A percentile compares a stretch with the other conserved stretches of the same genome.
phyloP scores from a whole-genome alignment of 1,284 basidiomycete species.

The Fomitiporia mediterranea region DNA sequence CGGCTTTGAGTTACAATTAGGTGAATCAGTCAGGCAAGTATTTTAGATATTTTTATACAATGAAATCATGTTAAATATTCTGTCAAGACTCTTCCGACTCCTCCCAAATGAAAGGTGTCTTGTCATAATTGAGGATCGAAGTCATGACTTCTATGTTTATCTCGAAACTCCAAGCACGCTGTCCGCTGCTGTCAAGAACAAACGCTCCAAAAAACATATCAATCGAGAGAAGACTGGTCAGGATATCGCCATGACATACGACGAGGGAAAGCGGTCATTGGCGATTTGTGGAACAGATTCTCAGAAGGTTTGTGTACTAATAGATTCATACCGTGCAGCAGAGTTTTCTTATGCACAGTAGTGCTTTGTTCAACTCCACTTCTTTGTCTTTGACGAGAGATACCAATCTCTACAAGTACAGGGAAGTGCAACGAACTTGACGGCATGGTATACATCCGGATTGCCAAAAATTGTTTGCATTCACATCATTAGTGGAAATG shows the following conservation, averaged over 20 bases:
- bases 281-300: slow-evolving; percentile 39
- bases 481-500: slow-evolving; percentile 40
- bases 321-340: not conserved
- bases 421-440: slow-evolving; percentile 38
- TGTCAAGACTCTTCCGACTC: slow-evolving; percentile 33
- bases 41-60: not conserved
- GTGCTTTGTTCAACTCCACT: slow-evolving; percentile 36
- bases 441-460: slow-evolving; percentile 37
- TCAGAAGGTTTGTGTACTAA: slow-evolving; percentile 26
- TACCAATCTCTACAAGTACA: slow-evolving; percentile 34
- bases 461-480: slow-evolving; percentile 30
- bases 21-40: not conserved
- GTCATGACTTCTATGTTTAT: slow-evolving; percentile 34
- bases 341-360: not conserved
- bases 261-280: slow-evolving; percentile 45
- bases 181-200: slow-evolving; percentile 28
- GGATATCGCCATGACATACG: slow-evolving; percentile 40
- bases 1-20: slow-evolving; percentile 34
- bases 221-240: slow-evolving; percentile 43
- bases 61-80: not conserved
- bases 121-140: slow-evolving; percentile 36
- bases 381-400: slow-evolving; percentile 43
- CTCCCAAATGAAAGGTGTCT: slow-evolving; percentile 38
- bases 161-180: slow-evolving; percentile 35
- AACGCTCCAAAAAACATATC: slow-evolving; percentile 31